Percentiles rank a stretch among this genome's conserved stretches.
Conservation (phyloP, 768 basidiomycete genomes). For the Suillus subaureus region DNA sequence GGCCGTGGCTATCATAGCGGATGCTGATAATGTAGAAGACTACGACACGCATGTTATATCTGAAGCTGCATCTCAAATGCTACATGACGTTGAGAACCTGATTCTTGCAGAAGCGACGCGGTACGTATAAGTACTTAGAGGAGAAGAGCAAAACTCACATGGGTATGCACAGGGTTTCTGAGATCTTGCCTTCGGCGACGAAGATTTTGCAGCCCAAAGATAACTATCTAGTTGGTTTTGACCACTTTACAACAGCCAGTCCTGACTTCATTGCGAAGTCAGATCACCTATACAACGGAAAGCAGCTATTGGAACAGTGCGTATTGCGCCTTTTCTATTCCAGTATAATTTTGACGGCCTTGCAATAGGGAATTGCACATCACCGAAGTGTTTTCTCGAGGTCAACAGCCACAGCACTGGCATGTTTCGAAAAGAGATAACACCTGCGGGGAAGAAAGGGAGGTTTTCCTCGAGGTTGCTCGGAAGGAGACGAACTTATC, state of each 20-base stretch:
- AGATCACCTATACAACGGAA: slow-evolving; percentile 61
- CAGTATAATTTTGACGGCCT: slow-evolving; percentile 8
- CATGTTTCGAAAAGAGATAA: slow-evolving; percentile 57
- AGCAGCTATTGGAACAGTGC: slow-evolving; percentile 55
- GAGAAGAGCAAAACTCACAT: background rate
- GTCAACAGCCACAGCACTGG: slow-evolving; percentile 82
- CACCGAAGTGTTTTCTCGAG: slow-evolving; percentile 78
- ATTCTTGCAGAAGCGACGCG: slow-evolving; percentile 34
- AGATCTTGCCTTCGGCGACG: slow-evolving; percentile 53
- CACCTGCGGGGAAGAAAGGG: slow-evolving; percentile 40
- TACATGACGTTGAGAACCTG: slow-evolving; percentile 36
- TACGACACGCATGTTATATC: slow-evolving; percentile 22
- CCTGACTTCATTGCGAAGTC: slow-evolving; percentile 54
- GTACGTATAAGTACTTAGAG: slow-evolving; percentile 25
- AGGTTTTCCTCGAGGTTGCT: slow-evolving; percentile 72
- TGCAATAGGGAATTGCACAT: slow-evolving; percentile 56
- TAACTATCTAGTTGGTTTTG: slow-evolving; percentile 51
- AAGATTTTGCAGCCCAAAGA: slow-evolving; percentile 74
- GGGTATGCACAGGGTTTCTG: slow-evolving; percentile 34
- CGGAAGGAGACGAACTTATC: slow-evolving; percentile 80
- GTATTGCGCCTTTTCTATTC: slow-evolving; percentile 16
- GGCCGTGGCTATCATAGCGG: slow-evolving; percentile 52
- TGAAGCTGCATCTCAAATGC: slow-evolving; percentile 28
- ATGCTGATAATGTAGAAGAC: slow-evolving; percentile 9
- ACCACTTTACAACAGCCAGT: slow-evolving; percentile 47